phyloP scores from a whole-genome alignment of 306 rosid genomes.

The Arachis stenosperma region DNA sequence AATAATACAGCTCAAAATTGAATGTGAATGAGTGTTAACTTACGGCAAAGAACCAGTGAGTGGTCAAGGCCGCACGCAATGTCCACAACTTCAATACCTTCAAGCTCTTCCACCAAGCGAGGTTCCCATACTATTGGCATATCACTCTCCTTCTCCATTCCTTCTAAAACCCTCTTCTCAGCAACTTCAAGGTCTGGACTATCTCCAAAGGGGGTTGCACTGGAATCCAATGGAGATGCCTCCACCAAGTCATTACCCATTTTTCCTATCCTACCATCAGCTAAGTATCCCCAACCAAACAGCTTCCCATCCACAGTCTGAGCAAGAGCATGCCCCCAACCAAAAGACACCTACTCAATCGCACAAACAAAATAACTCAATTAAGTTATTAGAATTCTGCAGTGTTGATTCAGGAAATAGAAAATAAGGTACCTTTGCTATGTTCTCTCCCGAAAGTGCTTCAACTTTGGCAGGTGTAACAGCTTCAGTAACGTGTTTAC shows the following conservation, averaged over 20 bases:
- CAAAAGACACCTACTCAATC: conserved; percentile 71
- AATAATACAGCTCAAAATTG: conserved; percentile 9
- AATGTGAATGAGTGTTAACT: conserved; percentile 39
- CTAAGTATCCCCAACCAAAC: conserved; percentile 94
- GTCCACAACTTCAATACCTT: conserved; percentile 65
- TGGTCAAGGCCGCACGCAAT: conserved; percentile 94
- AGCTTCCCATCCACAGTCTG: conserved; percentile 76
- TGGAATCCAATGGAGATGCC: conserved; percentile 61
- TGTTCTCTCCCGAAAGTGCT: conserved; percentile 68
- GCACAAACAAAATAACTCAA: conserved; percentile 17
- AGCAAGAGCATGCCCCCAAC: conserved; percentile 98
- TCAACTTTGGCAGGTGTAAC: conserved; percentile 63
- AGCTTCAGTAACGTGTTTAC: conserved; percentile 57
- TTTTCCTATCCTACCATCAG: conserved; percentile 82
- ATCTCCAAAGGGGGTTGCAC: conserved; percentile 1
- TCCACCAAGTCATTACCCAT: conserved; percentile 54
- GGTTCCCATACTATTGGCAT: conserved; percentile 95
- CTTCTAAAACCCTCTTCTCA: conserved; percentile 71
- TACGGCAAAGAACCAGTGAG: conserved; percentile 82
- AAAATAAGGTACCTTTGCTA: conserved; percentile 58
- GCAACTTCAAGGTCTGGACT: conserved; percentile 59
- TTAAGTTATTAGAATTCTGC: no score
- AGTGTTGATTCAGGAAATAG: not conserved
- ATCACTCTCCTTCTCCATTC: conserved; percentile 67
- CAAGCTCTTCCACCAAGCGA: conserved; percentile 61